Percentiles rank a stretch among this genome's conserved stretches.
phyloP scores from a whole-genome alignment of 305 asterid species.

The Rubia peregrina region DNA sequence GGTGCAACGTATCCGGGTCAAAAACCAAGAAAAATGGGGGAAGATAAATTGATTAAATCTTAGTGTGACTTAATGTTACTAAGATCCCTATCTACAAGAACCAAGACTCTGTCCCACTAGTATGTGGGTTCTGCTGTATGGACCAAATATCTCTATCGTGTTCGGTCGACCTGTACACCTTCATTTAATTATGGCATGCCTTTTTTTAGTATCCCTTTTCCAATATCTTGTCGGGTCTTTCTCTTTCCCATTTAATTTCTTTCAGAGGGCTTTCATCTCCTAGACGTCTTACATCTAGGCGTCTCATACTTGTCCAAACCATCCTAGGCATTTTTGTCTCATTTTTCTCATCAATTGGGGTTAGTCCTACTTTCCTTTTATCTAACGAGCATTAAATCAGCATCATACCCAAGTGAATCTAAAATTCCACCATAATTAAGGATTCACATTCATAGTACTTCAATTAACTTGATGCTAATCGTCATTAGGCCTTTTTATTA shows the following conservation, averaged over 20 bases:
- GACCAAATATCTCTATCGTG: neutral
- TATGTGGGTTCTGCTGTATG: neutral
- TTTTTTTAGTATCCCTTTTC: neutral
- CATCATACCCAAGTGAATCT: neutral
- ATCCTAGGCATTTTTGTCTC: neutral
- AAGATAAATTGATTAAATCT: neutral
- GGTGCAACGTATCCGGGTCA: neutral
- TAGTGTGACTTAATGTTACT: neutral
- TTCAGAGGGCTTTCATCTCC: neutral
- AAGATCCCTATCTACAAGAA: neutral
- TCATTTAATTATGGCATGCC: neutral
- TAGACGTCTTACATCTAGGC: too few relatives aligned
- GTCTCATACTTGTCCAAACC: neutral
- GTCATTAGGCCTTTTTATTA: neutral
- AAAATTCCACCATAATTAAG: neutral
- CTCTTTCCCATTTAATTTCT: neutral
- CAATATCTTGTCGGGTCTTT: neutral
- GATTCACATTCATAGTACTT: neutral
- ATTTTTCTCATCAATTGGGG: neutral
- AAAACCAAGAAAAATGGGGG: neutral
- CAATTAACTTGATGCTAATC: neutral
- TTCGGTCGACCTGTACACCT: neutral
- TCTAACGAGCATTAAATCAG: neutral
- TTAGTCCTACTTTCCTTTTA: neutral
- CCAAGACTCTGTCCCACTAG: neutral